A percentile compares a stretch with the other conserved stretches of the same genome.
Evolutionary conservation across 2,329 filamentous ascomycete genomes (phyloP).

Genomic region (Tothia fuscella): DNA sequence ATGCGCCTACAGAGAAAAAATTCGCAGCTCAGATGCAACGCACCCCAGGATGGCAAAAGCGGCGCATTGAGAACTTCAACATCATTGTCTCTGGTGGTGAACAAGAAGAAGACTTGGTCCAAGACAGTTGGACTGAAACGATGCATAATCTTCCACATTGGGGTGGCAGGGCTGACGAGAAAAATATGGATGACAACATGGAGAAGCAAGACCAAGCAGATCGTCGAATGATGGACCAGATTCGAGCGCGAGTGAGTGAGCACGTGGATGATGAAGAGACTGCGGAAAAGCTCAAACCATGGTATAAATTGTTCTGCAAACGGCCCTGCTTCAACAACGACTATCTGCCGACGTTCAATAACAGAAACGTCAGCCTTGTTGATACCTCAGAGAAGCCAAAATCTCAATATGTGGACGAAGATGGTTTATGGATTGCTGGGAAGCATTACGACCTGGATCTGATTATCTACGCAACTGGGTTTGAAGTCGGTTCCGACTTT

Average conservation of each 20-base stretch:
- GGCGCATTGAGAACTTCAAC: slow-evolving; percentile 36
- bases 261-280: slow-evolving; percentile 41
- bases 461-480: slow-evolving; percentile 33
- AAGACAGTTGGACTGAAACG: slow-evolving; percentile 36
- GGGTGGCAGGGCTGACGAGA: slow-evolving; percentile 15
- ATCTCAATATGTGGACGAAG: slow-evolving; percentile 31
- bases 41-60: slow-evolving; percentile 36
- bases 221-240: slow-evolving; percentile 22
- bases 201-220: slow-evolving; percentile 26
- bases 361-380: slow-evolving; percentile 42
- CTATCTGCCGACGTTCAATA: slow-evolving; percentile 45
- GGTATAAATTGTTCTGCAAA: slow-evolving; percentile 50
- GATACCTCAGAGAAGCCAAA: slow-evolving; percentile 38
- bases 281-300: slow-evolving; percentile 43
- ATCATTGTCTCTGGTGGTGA: slow-evolving; percentile 23
- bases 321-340: slow-evolving; percentile 47
- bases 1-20: slow-evolving; percentile 14
- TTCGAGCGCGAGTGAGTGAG: slow-evolving; percentile 32
- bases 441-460: slow-evolving; percentile 33
- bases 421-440: slow-evolving; percentile 32
- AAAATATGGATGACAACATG: slow-evolving; percentile 17
- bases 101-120: slow-evolving; percentile 30
- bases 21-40: slow-evolving; percentile 8
- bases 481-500: slow-evolving; percentile 17
- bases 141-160: slow-evolving; percentile 21